These are phyloP conservation scores for Handroanthus guayacan DNA, from an alignment of 257 asterid species.

Conservation along the genomic window DNA sequence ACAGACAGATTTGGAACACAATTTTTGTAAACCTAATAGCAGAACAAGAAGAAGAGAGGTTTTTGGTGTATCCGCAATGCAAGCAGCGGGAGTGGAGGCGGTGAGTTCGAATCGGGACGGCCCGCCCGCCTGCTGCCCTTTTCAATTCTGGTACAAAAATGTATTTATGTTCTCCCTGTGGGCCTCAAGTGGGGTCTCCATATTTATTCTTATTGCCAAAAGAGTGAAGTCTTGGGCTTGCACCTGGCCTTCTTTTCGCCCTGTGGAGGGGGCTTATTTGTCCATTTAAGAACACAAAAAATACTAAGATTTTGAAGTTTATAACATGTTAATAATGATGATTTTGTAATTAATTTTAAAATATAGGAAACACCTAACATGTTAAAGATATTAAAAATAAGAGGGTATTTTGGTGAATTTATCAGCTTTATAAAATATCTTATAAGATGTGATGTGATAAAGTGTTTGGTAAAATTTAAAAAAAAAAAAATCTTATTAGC, in stretches of 20 bases:
- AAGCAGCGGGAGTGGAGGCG: slow-evolving; percentile 54
- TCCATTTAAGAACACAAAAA: neutral
- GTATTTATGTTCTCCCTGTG: neutral
- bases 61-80: neutral
- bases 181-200: slow-evolving; percentile 9
- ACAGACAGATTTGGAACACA: neutral
- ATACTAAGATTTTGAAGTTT: no score
- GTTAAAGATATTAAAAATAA: no score
- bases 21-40: neutral
- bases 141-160: neutral
- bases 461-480: no score
- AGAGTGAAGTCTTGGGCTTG: neutral
- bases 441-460: no score
- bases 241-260: neutral
- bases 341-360: no score
- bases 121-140: slow-evolving; percentile 40
- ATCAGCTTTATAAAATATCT: no score
- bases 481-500: no score
- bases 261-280: neutral
- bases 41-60: neutral
- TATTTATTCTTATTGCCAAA: neutral
- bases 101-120: slow-evolving; percentile 48
- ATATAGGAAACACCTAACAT: no score
- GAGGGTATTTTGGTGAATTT: no score
- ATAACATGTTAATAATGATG: no score